These are phyloP conservation scores for Pugionium cornutum DNA, from an alignment of 345 rosid species.

Conservation along the genomic window DNA sequence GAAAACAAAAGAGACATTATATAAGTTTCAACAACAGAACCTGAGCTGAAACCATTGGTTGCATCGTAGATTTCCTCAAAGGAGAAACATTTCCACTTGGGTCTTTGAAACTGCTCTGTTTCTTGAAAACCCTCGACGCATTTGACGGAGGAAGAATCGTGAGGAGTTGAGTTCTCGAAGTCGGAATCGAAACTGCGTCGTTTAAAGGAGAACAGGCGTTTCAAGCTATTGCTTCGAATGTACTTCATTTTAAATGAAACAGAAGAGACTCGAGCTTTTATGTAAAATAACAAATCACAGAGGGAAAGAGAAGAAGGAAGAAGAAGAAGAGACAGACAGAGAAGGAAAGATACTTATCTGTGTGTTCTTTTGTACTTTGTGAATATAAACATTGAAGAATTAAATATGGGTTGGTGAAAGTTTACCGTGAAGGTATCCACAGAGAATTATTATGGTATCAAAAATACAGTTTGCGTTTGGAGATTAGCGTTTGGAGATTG, in stretches of 20 bases:
- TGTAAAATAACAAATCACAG: not conserved
- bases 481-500: not conserved
- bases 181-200: slow-evolving; percentile 60
- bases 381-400: slow-evolving; percentile 35
- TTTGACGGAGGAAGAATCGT: slow-evolving; percentile 1
- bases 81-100: slow-evolving; percentile 94
- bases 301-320: slow-evolving; percentile 8
- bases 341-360: slow-evolving; percentile 25
- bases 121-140: slow-evolving; percentile 39
- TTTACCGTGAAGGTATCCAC: slow-evolving; percentile 27
- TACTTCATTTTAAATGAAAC: slow-evolving; percentile 56
- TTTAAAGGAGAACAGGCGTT: slow-evolving; percentile 74
- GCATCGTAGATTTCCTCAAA: slow-evolving; percentile 73
- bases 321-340: not conserved
- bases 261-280: not conserved
- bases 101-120: slow-evolving; percentile 49
- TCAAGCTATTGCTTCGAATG: slow-evolving; percentile 74
- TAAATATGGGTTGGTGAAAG: slow-evolving; percentile 21
- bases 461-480: slow-evolving; percentile 25
- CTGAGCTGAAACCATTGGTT: slow-evolving; percentile 68
- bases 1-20: too few species aligned
- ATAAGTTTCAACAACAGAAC: slow-evolving; percentile 34
- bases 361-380: slow-evolving; percentile 42
- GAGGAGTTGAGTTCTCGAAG: slow-evolving; percentile 36
- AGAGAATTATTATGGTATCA: slow-evolving; percentile 22